These are phyloP conservation scores for Caloboletus firmus DNA, from an alignment of 1,284 basidiomycete genomes.

Conservation along the genomic window DNA sequence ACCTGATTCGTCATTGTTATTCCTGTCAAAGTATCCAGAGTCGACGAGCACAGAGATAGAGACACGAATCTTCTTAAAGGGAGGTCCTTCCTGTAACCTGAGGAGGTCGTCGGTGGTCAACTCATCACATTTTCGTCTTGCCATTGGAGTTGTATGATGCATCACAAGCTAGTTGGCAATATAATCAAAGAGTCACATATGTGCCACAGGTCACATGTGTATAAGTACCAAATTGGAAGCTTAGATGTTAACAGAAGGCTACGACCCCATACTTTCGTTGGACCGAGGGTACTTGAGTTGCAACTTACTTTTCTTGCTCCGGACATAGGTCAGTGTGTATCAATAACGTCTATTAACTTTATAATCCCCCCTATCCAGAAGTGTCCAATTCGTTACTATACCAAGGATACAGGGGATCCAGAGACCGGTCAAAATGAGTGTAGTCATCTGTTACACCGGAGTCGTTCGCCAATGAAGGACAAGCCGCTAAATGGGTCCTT, in stretches of 20 bases:
- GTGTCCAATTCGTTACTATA: neutral
- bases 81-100: slow-evolving; percentile 28
- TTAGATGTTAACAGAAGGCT: neutral
- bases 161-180: neutral
- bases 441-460: neutral
- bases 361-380: neutral
- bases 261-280: neutral
- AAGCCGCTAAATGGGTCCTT: neutral
- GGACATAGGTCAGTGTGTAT: neutral
- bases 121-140: slow-evolving; percentile 32
- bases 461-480: neutral
- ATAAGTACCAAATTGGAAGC: neutral
- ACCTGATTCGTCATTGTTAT: slow-evolving; percentile 1
- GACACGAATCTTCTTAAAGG: slow-evolving; percentile 25
- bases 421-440: slow-evolving; percentile 1
- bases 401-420: slow-evolving; percentile 1
- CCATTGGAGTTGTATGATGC: slow-evolving; percentile 6
- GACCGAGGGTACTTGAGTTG: neutral
- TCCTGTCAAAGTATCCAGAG: neutral
- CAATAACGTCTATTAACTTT: neutral
- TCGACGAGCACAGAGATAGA: neutral
- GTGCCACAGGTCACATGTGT: slow-evolving; percentile 2
- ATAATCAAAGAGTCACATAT: neutral
- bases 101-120: slow-evolving; percentile 38
- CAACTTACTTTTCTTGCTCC: neutral